Evolutionary conservation across 2,329 filamentous ascomycete species (phyloP).

Genomic region (Didymella glomerata): DNA sequence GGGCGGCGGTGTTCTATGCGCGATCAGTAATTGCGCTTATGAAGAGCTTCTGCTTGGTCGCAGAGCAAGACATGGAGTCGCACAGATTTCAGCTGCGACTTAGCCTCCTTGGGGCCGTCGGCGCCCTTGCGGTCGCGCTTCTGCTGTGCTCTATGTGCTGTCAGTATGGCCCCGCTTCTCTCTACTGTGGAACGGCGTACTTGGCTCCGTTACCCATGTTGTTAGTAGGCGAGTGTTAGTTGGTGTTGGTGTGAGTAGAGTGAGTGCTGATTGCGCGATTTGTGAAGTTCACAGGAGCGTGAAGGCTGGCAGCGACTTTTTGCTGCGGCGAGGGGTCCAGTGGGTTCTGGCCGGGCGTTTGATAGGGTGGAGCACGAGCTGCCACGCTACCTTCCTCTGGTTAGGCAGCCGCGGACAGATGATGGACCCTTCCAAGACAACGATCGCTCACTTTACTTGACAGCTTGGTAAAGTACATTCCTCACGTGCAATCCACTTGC

Average conservation of each 20-base stretch:
- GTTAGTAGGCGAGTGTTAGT: conserved; percentile 29
- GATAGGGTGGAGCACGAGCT: conserved; percentile 21
- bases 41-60: neutral
- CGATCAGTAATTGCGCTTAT: neutral
- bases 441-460: conserved; percentile 7
- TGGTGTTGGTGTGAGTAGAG: conserved; percentile 21
- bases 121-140: conserved; percentile 50
- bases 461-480: conserved; percentile 2
- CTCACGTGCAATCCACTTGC: conserved; percentile 5
- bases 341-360: conserved; percentile 31
- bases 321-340: conserved; percentile 28
- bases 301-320: conserved; percentile 36
- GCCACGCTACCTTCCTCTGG: conserved; percentile 20
- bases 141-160: conserved; percentile 46
- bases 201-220: conserved; percentile 52
- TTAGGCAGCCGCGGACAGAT: conserved; percentile 29
- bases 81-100: conserved; percentile 50
- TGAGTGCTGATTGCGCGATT: conserved; percentile 15
- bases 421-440: conserved; percentile 13
- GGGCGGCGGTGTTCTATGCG: conserved; percentile 73
- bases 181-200: conserved; percentile 30
- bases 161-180: conserved; percentile 27
- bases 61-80: conserved; percentile 17
- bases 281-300: conserved; percentile 20
- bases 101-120: conserved; percentile 44